Evolutionary conservation across 73 alveolate genomes (phyloP).

Genomic region (Blepharisma japonicum): DNA sequence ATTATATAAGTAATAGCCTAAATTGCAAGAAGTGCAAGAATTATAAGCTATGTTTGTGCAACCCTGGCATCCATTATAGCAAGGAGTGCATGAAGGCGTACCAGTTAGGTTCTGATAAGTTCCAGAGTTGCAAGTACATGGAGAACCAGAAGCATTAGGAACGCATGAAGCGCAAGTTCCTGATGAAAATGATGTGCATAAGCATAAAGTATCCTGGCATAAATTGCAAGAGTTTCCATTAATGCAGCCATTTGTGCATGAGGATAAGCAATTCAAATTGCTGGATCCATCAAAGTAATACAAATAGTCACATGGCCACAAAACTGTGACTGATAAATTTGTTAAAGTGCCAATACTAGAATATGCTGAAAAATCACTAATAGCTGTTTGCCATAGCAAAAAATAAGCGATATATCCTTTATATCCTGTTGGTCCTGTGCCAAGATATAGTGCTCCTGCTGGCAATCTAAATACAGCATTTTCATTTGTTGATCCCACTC

Average conservation of each 20-base stretch:
- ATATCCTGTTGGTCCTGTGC: too few species aligned
- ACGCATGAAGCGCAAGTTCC: not conserved
- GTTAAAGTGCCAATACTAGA: too few species aligned
- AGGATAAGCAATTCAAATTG: not conserved
- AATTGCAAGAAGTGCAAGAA: not conserved
- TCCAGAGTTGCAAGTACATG: not conserved
- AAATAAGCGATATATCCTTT: too few species aligned
- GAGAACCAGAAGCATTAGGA: not conserved
- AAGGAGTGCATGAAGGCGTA: not conserved
- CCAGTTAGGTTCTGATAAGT: not conserved
- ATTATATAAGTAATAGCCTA: not conserved
- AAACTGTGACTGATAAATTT: too few species aligned
- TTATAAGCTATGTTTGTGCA: not conserved
- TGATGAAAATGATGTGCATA: not conserved
- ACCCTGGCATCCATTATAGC: not conserved
- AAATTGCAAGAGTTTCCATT: not conserved
- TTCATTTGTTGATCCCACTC: too few species aligned
- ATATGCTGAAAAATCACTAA: too few species aligned
- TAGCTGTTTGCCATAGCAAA: too few species aligned
- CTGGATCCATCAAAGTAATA: too few species aligned
- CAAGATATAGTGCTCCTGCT: too few species aligned
- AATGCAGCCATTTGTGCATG: not conserved
- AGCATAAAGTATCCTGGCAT: not conserved
- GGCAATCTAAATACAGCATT: too few species aligned
- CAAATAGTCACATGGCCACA: too few species aligned